Base-by-base conservation (phyloP, 345 rosid species). In the Aquilaria yunnanensis region DNA sequence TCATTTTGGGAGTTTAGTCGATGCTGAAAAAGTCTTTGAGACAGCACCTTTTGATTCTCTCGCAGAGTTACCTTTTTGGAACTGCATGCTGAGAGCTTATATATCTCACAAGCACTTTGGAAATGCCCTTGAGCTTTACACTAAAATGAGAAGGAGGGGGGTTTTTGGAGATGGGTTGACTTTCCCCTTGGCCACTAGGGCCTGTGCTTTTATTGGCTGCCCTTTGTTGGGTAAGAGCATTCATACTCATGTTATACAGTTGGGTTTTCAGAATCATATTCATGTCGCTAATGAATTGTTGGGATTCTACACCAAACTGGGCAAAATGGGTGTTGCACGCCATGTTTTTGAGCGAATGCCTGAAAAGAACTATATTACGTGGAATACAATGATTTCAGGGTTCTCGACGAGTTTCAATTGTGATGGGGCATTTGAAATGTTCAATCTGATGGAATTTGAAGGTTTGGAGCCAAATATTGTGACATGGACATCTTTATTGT, bases 321-420 rank as follows among this genome's bases (percentile, higher is more conserved):
- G 80, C 31, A 72, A 34, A 56, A 74, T 84, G 66, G 63, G n/a
- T 14, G 75, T 72, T 54, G 87, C 85, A 3, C 61, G 51, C 58
- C 71, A 77, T 12, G 59, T 86, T 81, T 88, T 91, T 62, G 84
- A 86, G 53, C 74, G 76, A 74, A 80, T 88, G 86, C 32, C 56
- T 51, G 75, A 63, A 1, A 83, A 83, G 69, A 84, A 69, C 67
- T 57, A 59, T 41, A 64, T 91, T 50, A 81, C 96, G 2, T 88
- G 96, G 96, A 91, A 88, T 65, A 74, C 71, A 1, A 75, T 88
- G 84, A 62, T 91, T 48, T 73, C 84, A 0, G 94, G 87, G 1
- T 81, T 72, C 74, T 71, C 86, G 4, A 76, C 56, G 37, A 81
- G 67, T 32, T 71, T 56, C 33, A 81, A 87, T 50, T 79, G 75